These are phyloP conservation scores for Metschnikowia aberdeeniae DNA, from an alignment of 805 yeast species.

Conservation along the genomic window DNA sequence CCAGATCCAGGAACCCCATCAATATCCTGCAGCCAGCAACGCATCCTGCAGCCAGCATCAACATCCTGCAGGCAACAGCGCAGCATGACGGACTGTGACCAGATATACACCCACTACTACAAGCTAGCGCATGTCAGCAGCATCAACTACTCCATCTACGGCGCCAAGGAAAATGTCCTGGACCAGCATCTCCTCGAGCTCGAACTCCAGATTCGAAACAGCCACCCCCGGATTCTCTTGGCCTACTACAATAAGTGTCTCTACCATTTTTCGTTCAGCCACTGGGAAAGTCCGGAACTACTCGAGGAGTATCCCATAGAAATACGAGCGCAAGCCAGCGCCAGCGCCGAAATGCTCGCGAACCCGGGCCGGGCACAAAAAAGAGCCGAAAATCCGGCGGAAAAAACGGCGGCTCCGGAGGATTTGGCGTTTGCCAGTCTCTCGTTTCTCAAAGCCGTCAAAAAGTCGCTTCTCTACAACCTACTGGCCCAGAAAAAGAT, in stretches of 20 bases:
- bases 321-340: background rate
- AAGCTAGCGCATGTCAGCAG: constrained; percentile 35
- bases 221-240: constrained; percentile 34
- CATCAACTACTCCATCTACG: constrained; percentile 29
- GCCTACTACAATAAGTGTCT: constrained; percentile 40
- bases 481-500: constrained; percentile 24
- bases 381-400: background rate
- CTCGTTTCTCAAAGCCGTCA: constrained; percentile 37
- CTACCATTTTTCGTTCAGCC: constrained; percentile 33
- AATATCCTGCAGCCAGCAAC: no score
- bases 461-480: constrained; percentile 33
- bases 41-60: no score
- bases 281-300: constrained; percentile 12
- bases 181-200: constrained; percentile 40
- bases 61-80: no score
- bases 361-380: constrained; percentile 25
- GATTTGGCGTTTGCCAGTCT: constrained; percentile 32
- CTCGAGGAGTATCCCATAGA: background rate
- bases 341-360: constrained; percentile 23
- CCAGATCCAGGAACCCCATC: background rate
- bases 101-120: constrained; percentile 34
- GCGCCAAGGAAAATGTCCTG: constrained; percentile 21
- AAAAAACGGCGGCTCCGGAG: constrained; percentile 17
- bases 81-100: background rate
- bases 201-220: constrained; percentile 34